A percentile compares a stretch with the other conserved stretches of the same genome.
These are phyloP conservation scores for Trypanosoma congolense DNA, from an alignment of 208 protist species.

Conservation along the genomic window DNA sequence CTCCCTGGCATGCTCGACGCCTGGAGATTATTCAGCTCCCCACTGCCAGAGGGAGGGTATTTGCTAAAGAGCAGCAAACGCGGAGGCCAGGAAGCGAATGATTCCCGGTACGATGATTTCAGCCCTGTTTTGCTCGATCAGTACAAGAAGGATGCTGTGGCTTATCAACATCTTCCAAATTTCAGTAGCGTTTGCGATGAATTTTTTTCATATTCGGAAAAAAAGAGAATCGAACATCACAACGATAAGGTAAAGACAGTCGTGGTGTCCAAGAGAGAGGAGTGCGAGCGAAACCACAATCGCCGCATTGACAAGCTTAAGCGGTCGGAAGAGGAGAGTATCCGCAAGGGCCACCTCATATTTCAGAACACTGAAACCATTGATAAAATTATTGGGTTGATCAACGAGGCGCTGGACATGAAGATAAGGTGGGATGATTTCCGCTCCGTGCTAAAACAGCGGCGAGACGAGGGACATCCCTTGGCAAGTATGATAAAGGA, in stretches of 20 bases:
- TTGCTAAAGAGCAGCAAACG: conserved; percentile 37
- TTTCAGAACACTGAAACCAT: conserved; percentile 82
- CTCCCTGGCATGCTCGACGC: conserved; percentile 54
- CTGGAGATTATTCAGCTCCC: conserved; percentile 34
- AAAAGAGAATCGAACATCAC: conserved; percentile 76
- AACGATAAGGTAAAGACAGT: conserved; percentile 70
- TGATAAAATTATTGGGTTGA: conserved; percentile 86
- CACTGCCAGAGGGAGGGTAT: conserved; percentile 51
- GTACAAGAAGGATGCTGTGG: conserved; percentile 42
- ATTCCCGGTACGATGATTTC: conserved; percentile 84
- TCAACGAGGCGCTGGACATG: conserved; percentile 70
- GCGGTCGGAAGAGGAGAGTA: conserved; percentile 42
- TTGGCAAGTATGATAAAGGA: conserved; percentile 91
- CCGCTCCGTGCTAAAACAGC: conserved; percentile 61
- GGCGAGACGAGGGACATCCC: conserved; percentile 86
- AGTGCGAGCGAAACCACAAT: conserved; percentile 84
- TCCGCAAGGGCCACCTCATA: conserved; percentile 80
- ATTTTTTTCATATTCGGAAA: conserved; percentile 92
- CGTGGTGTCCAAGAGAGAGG: conserved; percentile 87
- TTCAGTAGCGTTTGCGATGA: conserved; percentile 92
- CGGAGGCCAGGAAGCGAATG: neutral
- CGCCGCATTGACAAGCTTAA: conserved; percentile 81
- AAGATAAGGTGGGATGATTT: conserved; percentile 88
- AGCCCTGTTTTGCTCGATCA: conserved; percentile 85
- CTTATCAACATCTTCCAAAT: conserved; percentile 33